Evolutionary conservation across 2,329 filamentous ascomycete genomes (phyloP).

Genomic region (Pezicula radicicola): DNA sequence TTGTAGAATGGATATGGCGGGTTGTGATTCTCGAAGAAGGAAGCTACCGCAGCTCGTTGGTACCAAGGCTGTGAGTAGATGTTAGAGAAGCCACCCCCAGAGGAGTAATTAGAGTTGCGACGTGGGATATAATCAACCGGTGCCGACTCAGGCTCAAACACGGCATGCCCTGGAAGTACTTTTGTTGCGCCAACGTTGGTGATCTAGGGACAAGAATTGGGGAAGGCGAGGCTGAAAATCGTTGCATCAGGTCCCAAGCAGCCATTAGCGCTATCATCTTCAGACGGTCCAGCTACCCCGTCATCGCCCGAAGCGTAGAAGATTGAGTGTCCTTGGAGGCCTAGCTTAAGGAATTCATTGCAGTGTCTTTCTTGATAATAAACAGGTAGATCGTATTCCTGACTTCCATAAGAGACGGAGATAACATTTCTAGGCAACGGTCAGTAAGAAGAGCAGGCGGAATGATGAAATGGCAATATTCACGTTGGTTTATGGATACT

Average conservation of each 20-base stretch:
- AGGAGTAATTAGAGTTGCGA: constrained; percentile 32
- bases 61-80: constrained; percentile 43
- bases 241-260: constrained; percentile 42
- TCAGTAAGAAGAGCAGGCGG: too few relatives aligned
- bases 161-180: constrained; percentile 15
- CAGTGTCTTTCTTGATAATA: constrained; percentile 33
- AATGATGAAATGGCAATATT: constrained; percentile 26
- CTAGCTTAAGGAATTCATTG: not conserved
- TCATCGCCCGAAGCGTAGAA: not conserved
- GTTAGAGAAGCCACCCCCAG: constrained; percentile 49
- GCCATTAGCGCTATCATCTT: constrained; percentile 27
- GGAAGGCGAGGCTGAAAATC: constrained; percentile 44
- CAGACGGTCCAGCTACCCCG: constrained; percentile 23
- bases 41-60: constrained; percentile 33
- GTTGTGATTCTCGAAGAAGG: too few relatives aligned
- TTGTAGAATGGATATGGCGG: too few relatives aligned
- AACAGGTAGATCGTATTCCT: constrained; percentile 36
- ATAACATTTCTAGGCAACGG: constrained; percentile 38
- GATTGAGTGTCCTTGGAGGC: constrained; percentile 11
- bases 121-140: constrained; percentile 26
- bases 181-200: constrained; percentile 20
- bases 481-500: constrained; percentile 24
- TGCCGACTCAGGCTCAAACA: constrained; percentile 29
- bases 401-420: constrained; percentile 36
- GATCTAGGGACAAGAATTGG: constrained; percentile 40